phyloP scores from a whole-genome alignment of 2,329 filamentous ascomycete species.

The Xylaria sp. region DNA sequence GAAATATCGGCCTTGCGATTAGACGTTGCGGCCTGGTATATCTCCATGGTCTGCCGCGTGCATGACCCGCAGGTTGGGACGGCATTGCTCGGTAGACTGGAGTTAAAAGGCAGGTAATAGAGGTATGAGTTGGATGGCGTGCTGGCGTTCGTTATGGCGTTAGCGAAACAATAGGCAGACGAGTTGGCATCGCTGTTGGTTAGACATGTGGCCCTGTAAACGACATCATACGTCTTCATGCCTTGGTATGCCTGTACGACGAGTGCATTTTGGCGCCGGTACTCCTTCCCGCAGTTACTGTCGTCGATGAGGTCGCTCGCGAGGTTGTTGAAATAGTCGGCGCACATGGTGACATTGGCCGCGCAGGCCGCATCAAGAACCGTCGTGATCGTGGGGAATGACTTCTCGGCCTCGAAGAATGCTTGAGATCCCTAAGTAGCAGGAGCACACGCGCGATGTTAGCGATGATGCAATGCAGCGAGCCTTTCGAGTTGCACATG shows the following conservation, averaged over 20 bases:
- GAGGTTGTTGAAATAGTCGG: constrained; percentile 69
- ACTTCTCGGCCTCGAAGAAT: constrained; percentile 84
- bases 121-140: constrained; percentile 79
- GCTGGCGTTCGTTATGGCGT: constrained; percentile 80
- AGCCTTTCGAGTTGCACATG: not conserved
- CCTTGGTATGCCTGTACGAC: constrained; percentile 81
- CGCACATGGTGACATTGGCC: constrained; percentile 74
- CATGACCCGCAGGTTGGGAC: constrained; percentile 82
- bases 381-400: constrained; percentile 76
- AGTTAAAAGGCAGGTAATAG: constrained; percentile 87
- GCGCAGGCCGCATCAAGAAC: constrained; percentile 83
- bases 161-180: constrained; percentile 81
- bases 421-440: constrained; percentile 75
- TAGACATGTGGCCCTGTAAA: constrained; percentile 86
- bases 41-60: constrained; percentile 81
- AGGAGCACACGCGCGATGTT: constrained; percentile 10
- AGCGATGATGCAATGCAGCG: constrained; percentile 21
- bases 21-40: constrained; percentile 77
- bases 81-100: constrained; percentile 72
- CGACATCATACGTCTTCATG: constrained; percentile 77
- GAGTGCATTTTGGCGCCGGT: constrained; percentile 71
- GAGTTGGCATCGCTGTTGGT: constrained; percentile 71
- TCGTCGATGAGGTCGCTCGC: constrained; percentile 72
- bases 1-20: constrained; percentile 74
- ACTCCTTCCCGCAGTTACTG: constrained; percentile 78